phyloP scores from a whole-genome alignment of 441 rosid species.

The Euphorbia corollata region DNA sequence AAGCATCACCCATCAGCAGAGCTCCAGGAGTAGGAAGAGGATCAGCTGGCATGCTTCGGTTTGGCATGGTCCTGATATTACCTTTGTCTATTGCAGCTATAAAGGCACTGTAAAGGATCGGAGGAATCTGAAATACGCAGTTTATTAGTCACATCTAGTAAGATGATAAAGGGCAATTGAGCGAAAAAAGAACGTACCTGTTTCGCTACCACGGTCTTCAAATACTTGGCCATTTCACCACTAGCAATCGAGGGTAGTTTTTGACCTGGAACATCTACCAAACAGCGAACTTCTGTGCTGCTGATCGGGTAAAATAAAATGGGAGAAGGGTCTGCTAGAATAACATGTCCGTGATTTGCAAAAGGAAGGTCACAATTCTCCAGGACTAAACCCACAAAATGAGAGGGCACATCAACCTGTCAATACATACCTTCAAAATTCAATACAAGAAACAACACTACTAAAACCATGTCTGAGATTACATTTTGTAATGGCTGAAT shows the following conservation, averaged over 20 bases:
- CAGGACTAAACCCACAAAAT: slow-evolving; percentile 58
- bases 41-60: slow-evolving; percentile 88
- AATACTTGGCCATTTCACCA: slow-evolving; percentile 71
- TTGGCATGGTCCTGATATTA: slow-evolving; percentile 77
- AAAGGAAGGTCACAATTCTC: slow-evolving; percentile 67
- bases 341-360: slow-evolving; percentile 59
- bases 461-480: too few relatives aligned
- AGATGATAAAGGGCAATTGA: neutral
- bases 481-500: neutral
- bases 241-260: slow-evolving; percentile 60
- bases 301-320: slow-evolving; percentile 65
- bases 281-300: slow-evolving; percentile 58
- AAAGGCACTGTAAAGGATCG: slow-evolving; percentile 50
- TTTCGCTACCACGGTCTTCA: slow-evolving; percentile 52
- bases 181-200: slow-evolving; percentile 28
- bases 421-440: neutral
- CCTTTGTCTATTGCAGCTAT: slow-evolving; percentile 64
- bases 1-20: slow-evolving; percentile 81
- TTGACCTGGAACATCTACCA: slow-evolving; percentile 68
- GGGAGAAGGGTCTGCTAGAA: slow-evolving; percentile 65
- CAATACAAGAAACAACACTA: neutral
- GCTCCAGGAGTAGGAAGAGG: slow-evolving; percentile 85
- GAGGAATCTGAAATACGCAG: slow-evolving; percentile 47
- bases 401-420: slow-evolving; percentile 73
- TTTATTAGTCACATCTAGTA: neutral